phyloP scores from a whole-genome alignment of 805 yeast genomes.

The Candida anglica region DNA sequence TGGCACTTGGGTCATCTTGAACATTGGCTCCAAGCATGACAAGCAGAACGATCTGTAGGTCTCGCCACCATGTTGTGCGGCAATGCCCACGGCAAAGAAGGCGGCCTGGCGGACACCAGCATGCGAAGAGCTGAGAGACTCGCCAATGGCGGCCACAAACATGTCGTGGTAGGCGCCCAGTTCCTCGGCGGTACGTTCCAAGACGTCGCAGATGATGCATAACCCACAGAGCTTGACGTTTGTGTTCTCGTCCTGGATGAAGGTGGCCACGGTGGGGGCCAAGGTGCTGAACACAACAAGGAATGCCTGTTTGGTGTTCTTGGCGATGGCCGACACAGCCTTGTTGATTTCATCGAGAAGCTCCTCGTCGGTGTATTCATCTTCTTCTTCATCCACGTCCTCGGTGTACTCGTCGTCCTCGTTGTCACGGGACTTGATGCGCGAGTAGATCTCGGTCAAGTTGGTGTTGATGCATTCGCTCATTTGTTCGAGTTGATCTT shows the following conservation, averaged over 20 bases:
- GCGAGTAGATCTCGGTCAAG: conserved; percentile 62
- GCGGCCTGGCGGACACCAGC: conserved; percentile 85
- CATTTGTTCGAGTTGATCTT: conserved; percentile 51
- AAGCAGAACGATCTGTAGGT: conserved; percentile 58
- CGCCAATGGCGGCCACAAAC: conserved; percentile 62
- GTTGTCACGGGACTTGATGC: conserved; percentile 68
- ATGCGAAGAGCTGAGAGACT: conserved; percentile 59
- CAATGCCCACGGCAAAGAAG: conserved; percentile 76
- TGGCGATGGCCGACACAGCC: conserved; percentile 67
- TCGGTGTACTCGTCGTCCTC: conserved; percentile 86
- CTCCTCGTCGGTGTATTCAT: conserved; percentile 87
- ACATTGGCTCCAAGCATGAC: conserved; percentile 69
- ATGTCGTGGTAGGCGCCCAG: conserved; percentile 61
- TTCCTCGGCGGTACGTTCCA: conserved; percentile 73
- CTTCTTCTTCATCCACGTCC: conserved; percentile 79
- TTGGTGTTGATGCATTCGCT: conserved; percentile 58
- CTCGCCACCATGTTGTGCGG: conserved; percentile 77
- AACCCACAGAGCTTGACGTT: conserved; percentile 73
- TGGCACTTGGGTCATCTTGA: conserved; percentile 68
- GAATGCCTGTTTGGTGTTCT: conserved; percentile 53
- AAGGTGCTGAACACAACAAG: conserved; percentile 61
- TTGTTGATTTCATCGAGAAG: conserved; percentile 81
- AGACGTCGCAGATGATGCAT: conserved; percentile 72
- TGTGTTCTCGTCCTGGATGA: conserved; percentile 63
- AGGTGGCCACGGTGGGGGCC: conserved; percentile 58